Evolutionary conservation across 2,329 filamentous ascomycete species (phyloP).

Genomic region (Trichophyton verrucosum): DNA sequence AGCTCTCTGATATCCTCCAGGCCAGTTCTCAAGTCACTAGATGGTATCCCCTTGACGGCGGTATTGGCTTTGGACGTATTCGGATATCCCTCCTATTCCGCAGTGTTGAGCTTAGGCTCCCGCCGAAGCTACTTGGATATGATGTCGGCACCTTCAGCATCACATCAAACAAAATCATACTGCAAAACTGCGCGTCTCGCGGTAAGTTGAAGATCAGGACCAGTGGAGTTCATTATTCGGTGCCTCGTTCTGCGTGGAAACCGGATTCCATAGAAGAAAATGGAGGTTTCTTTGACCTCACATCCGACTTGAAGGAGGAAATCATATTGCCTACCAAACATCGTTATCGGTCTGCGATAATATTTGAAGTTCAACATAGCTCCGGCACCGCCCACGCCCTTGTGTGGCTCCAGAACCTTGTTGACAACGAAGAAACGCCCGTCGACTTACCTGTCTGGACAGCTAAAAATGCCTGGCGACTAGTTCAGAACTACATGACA

Average conservation of each 20-base stretch:
- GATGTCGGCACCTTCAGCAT: conserved; percentile 94
- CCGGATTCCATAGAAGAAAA: conserved; percentile 41
- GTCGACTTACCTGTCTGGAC: conserved; percentile 88
- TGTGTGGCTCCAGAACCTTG: conserved; percentile 74
- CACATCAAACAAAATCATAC: conserved; percentile 54
- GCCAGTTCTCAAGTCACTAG: conserved; percentile 75
- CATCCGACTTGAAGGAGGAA: conserved; percentile 39
- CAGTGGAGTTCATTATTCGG: conserved; percentile 64
- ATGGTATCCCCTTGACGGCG: conserved; percentile 95
- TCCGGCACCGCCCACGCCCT: conserved; percentile 62
- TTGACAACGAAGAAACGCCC: conserved; percentile 63
- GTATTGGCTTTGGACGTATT: conserved; percentile 80
- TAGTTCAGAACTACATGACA: conserved; percentile 88
- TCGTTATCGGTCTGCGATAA: conserved; percentile 77
- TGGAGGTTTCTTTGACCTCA: conserved; percentile 49
- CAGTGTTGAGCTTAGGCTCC: conserved; percentile 72
- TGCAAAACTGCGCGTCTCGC: conserved; percentile 48
- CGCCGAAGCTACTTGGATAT: conserved; percentile 80
- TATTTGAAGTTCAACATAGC: conserved; percentile 76
- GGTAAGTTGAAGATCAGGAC: conserved; percentile 67
- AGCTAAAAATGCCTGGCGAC: conserved; percentile 58
- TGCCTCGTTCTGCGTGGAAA: conserved; percentile 52
- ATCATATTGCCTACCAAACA: conserved; percentile 77
- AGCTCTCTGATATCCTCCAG: conserved; percentile 74
- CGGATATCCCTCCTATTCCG: conserved; percentile 84